Evolutionary conservation across 306 rosid genomes (phyloP).

Genomic region (Fagus sylvatica): DNA sequence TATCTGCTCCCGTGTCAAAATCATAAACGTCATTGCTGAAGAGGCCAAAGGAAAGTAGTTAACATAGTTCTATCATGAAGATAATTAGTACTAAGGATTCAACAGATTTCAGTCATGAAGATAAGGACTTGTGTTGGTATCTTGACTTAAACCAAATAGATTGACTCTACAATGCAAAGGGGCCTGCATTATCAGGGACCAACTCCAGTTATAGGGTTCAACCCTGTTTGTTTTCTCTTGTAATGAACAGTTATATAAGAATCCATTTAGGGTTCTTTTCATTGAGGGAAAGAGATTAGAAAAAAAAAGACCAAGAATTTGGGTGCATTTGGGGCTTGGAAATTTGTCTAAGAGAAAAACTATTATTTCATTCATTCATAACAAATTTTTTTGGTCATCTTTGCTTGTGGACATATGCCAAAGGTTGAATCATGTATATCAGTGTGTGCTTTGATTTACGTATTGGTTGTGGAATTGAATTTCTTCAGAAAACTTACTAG

Average conservation of each 20-base stretch:
- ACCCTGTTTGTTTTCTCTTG: neutral
- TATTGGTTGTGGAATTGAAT: neutral
- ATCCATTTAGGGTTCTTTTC: neutral
- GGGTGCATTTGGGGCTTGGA: no score
- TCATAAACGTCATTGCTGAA: conserved; percentile 81
- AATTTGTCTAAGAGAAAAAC: no score
- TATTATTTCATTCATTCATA: no score
- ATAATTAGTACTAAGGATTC: neutral
- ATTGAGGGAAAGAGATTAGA: neutral
- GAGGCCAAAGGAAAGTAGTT: conserved; percentile 17
- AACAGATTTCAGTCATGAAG: neutral
- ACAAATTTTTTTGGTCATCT: neutral
- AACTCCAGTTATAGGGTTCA: neutral
- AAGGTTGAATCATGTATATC: neutral
- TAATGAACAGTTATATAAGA: neutral
- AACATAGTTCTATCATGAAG: neutral
- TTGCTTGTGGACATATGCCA: no score
- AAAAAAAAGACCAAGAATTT: neutral
- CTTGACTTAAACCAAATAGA: neutral
- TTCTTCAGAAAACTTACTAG: neutral
- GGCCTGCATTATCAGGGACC: neutral
- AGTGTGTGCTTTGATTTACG: neutral
- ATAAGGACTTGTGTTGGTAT: neutral
- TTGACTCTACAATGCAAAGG: neutral
- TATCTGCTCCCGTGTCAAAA: conserved; percentile 88